Conservation (phyloP, 2,329 filamentous ascomycete genomes). For the Fusarium euwallaceae region DNA sequence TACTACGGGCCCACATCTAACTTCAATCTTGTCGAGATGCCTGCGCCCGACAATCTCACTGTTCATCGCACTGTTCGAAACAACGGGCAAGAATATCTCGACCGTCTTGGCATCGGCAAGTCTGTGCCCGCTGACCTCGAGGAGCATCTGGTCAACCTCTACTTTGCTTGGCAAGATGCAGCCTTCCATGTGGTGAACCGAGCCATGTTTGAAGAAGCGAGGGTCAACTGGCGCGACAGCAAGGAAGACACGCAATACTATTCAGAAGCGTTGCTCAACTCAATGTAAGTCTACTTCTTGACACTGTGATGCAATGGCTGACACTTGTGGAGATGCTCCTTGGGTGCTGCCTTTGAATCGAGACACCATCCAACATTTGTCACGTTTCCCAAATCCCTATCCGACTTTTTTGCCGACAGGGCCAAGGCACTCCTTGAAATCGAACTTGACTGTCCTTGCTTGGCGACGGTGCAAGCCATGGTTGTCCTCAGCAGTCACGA, state of each 20-base stretch:
- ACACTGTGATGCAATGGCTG: background rate
- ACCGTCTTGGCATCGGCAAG: slow-evolving; percentile 40
- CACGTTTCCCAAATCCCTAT: slow-evolving; percentile 51
- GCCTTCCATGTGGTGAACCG: slow-evolving; percentile 44
- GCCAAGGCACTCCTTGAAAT: slow-evolving; percentile 46
- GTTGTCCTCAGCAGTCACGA: slow-evolving; percentile 46
- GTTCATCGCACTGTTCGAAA: slow-evolving; percentile 45
- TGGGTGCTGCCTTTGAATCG: slow-evolving; percentile 58
- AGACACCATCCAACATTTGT: slow-evolving; percentile 57
- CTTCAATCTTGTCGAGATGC: slow-evolving; percentile 46
- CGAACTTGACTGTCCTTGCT: slow-evolving; percentile 43
- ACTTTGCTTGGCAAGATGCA: slow-evolving; percentile 43
- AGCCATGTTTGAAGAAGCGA: slow-evolving; percentile 35
- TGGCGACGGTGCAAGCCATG: slow-evolving; percentile 46
- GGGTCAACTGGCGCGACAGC: slow-evolving; percentile 27
- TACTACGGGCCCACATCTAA: slow-evolving; percentile 48
- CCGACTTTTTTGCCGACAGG: slow-evolving; percentile 46
- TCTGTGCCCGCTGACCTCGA: slow-evolving; percentile 29
- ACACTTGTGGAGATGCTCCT: slow-evolving; percentile 50
- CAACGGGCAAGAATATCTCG: slow-evolving; percentile 43
- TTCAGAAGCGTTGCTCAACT: slow-evolving; percentile 46
- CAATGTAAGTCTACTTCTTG: slow-evolving; percentile 39
- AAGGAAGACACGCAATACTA: slow-evolving; percentile 45
- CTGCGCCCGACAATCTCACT: slow-evolving; percentile 37
- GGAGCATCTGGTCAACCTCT: slow-evolving; percentile 35